A percentile compares a stretch with the other conserved stretches of the same genome.
Evolutionary conservation across 176 grass and related monocot genomes (phyloP).

Genomic region (Triticum dicoccoides): DNA sequence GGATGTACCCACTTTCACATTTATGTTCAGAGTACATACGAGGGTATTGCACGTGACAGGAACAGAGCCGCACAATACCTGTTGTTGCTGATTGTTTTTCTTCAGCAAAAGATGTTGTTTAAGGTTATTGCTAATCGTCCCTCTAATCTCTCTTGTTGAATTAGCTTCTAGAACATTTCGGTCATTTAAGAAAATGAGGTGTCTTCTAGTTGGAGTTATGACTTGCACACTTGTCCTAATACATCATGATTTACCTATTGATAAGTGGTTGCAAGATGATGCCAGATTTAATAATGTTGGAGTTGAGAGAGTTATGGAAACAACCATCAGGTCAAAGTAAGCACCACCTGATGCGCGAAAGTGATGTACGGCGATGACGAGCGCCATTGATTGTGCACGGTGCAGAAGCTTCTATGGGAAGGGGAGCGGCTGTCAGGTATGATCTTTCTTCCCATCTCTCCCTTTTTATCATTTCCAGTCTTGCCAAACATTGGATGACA

Average conservation of each 20-base stretch:
- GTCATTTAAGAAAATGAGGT: not conserved
- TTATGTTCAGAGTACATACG: conserved; percentile 88
- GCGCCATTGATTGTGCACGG: no score
- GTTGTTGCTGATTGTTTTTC: conserved; percentile 97
- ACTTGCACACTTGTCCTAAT: not conserved
- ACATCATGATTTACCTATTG: not conserved
- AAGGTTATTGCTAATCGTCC: conserved; percentile 44
- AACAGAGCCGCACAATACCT: conserved; percentile 82
- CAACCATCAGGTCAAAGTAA: no score
- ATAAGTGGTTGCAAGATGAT: conserved; percentile 97
- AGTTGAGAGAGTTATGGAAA: conserved; percentile 90
- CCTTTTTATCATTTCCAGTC: no score
- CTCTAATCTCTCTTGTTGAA: not conserved
- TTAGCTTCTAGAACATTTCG: not conserved
- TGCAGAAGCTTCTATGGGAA: no score
- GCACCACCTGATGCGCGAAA: no score
- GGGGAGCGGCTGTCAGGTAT: no score
- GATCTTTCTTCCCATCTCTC: no score
- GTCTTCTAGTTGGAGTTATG: not conserved
- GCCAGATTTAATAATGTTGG: conserved; percentile 95
- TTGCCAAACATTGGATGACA: no score
- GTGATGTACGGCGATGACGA: no score
- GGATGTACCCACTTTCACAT: conserved; percentile 94
- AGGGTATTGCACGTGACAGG: conserved; percentile 91
- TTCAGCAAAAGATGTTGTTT: conserved; percentile 99